Conservation (phyloP, 495 filamentous ascomycete species). For the Annulohypoxylon bovei region DNA sequence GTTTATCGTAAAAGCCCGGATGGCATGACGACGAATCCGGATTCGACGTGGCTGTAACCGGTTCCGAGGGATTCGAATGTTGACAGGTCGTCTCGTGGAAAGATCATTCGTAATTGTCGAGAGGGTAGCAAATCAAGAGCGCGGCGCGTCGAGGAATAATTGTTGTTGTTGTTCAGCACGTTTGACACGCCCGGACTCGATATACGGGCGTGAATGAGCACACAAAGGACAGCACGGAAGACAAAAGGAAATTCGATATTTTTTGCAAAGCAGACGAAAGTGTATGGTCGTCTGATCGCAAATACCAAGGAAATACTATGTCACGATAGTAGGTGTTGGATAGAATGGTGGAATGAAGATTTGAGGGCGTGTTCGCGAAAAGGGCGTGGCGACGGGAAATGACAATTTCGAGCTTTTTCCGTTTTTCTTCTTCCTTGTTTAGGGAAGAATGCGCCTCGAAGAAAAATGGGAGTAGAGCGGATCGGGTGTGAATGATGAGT, state of each 20-base stretch:
- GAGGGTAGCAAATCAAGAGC: constrained; percentile 11
- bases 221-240: constrained; percentile 38
- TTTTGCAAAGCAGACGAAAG: constrained; percentile 24
- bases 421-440: constrained; percentile 12
- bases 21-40: constrained; percentile 67
- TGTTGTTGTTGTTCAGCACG: constrained; percentile 21
- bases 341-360: constrained; percentile 35
- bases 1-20: constrained; percentile 62
- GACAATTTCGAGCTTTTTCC: constrained; percentile 30
- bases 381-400: constrained; percentile 34
- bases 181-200: constrained; percentile 39
- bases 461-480: constrained; percentile 37
- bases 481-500: constrained; percentile 35
- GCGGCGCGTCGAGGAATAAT: constrained; percentile 26
- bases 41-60: constrained; percentile 48
- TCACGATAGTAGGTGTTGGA: constrained; percentile 38
- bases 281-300: constrained; percentile 21
- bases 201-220: constrained; percentile 23
- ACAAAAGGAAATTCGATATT: constrained; percentile 43
- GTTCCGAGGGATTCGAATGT: constrained; percentile 30
- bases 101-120: constrained; percentile 30
- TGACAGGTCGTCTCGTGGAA: constrained; percentile 7
- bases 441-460: constrained; percentile 43
- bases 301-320: constrained; percentile 15
- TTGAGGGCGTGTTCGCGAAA: constrained; percentile 33